phyloP scores from a whole-genome alignment of 2,329 filamentous ascomycete genomes.

The Epichloe sp. region DNA sequence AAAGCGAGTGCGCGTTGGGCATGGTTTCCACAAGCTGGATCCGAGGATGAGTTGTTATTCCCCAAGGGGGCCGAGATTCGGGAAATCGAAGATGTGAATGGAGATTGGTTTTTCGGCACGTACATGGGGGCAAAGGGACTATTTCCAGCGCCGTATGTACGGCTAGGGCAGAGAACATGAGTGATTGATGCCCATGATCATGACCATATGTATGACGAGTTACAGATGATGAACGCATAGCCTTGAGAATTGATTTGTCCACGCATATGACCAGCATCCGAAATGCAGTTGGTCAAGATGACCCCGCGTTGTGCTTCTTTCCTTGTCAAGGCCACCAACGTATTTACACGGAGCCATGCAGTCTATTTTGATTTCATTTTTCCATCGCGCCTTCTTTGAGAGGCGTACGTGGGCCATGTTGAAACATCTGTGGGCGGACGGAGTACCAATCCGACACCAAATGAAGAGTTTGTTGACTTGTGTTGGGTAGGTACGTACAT shows the following conservation, averaged over 20 bases:
- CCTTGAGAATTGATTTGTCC: conserved; percentile 16
- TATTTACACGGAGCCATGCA: no score
- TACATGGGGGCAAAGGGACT: conserved; percentile 72
- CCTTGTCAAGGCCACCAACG: no score
- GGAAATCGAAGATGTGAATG: conserved; percentile 78
- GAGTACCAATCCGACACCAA: no score
- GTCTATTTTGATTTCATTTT: no score
- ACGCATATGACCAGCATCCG: no score
- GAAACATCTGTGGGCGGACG: no score
- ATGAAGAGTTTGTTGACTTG: no score
- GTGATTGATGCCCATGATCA: not conserved
- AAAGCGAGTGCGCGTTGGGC: conserved; percentile 56
- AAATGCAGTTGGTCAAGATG: no score
- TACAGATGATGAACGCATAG: conserved; percentile 23
- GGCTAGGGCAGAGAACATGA: not conserved
- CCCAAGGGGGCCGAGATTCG: conserved; percentile 70
- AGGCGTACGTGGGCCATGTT: no score
- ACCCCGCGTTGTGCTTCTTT: no score
- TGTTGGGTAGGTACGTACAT: no score
- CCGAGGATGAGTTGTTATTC: conserved; percentile 68
- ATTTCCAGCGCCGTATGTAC: conserved; percentile 70
- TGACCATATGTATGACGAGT: not conserved
- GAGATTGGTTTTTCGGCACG: conserved; percentile 78
- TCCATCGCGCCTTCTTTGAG: no score
- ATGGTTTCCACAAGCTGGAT: conserved; percentile 56